Evolutionary conservation across 2,329 filamentous ascomycete species (phyloP).

Genomic region (Ophiostoma montium): DNA sequence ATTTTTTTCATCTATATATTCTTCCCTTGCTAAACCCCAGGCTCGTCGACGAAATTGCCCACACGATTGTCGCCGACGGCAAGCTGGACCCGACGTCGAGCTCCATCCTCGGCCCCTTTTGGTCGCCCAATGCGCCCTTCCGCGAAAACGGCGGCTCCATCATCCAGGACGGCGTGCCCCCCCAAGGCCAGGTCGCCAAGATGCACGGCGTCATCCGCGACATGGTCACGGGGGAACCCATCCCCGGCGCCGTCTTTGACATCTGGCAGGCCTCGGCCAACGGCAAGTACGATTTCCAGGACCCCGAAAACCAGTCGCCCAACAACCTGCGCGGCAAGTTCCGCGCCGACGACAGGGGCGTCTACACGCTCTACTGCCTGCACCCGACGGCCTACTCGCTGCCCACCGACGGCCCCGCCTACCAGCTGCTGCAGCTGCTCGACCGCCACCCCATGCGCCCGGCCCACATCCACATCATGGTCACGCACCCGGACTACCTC

Average conservation of each 20-base stretch:
- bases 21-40: conserved; percentile 15
- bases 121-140: conserved; percentile 56
- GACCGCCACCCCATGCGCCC: conserved; percentile 43
- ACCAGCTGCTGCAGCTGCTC: conserved; percentile 35
- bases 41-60: conserved; percentile 70
- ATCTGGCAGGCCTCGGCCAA: conserved; percentile 69
- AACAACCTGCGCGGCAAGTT: conserved; percentile 56
- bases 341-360: conserved; percentile 47
- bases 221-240: conserved; percentile 46
- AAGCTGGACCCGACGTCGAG: conserved; percentile 50
- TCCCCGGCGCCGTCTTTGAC: conserved; percentile 54
- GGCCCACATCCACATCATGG: conserved; percentile 47
- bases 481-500: conserved; percentile 39
- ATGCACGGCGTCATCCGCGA: conserved; percentile 48
- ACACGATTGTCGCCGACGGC: conserved; percentile 38
- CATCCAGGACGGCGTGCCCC: conserved; percentile 33
- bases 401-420: conserved; percentile 35
- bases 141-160: conserved; percentile 58
- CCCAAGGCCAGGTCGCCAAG: conserved; percentile 24
- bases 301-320: conserved; percentile 45
- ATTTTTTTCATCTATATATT: neutral
- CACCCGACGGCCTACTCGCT: conserved; percentile 33
- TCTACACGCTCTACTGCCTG: conserved; percentile 42
- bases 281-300: conserved; percentile 51
- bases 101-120: conserved; percentile 76